Base-by-base conservation (phyloP, 2,329 filamentous ascomycete species). In the Pyricularia pennisetigena region DNA sequence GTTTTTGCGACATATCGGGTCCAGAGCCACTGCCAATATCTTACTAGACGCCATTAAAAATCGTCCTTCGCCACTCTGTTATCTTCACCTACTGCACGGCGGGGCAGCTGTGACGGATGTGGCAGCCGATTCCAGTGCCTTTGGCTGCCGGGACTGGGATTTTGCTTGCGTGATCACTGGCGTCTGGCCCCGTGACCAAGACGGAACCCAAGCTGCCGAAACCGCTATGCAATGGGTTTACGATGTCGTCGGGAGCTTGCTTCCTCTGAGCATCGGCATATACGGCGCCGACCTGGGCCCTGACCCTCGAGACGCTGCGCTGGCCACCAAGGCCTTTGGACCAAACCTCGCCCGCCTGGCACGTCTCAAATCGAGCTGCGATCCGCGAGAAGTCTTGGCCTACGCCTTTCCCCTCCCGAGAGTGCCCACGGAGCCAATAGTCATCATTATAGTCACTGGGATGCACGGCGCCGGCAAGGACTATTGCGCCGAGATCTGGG, bases 131-230 rank as follows among this genome's bases (percentile, higher is more conserved):
- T 79, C 78, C 29, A 85, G 83, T 69, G 86, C 87, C 67, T 89
- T 90, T 68, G 86, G 87, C 63, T 88, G 83, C 77, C 83, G 87
- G 75, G 80, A 86, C 74, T 90, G 86, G 87, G 80, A 85, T 35
- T 89, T 84, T 77, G 87, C 86, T 64, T 90, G 87, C 71, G 84
- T 89, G 4, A 73, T 90, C 61, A 89, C 86, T 5, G 86, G 85
- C 29, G 82, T 88, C 69, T 90, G 87, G 87, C 78, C 79, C 2
- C 83, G 85, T 20, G 78, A 83, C 10, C 74, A 84, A 74, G 84
- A 87, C 70, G 79, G 74, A 62, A 82, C 79, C 0, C 74, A 78
- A 64, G 57, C 70, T 12, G 78, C 82, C 70, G 76, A 69, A 70
- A 73, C 73, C 68, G 78, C 75, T 1, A 73, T 83, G 3, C 68